Base-by-base conservation (phyloP, 1,284 basidiomycete species). In the Apiotrichum siamense region DNA sequence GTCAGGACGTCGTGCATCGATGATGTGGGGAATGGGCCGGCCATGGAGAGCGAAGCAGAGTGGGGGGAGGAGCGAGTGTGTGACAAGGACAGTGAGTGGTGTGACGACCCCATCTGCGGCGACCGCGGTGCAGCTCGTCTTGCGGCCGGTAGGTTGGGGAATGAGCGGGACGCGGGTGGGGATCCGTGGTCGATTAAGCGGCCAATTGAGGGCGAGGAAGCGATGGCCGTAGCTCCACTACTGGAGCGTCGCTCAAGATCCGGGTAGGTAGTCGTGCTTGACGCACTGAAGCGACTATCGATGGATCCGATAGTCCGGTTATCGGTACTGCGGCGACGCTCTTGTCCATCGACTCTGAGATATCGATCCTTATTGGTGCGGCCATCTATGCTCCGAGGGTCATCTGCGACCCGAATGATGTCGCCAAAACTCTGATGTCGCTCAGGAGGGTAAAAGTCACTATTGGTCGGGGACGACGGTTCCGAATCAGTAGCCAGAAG, bases 1-100 rank as follows among this genome's bases (percentile, higher is more conserved):
- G 17, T 10, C 31, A 17, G 31, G 31, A 32, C 11, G 31, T 32
- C 11, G 31, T 10, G n/a, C n/a, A n/a, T n/a, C n/a, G n/a, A n/a
- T n/a, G n/a, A n/a, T n/a, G n/a, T n/a, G n/a, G 63, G 61, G 51
- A 62, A 65, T 0, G 63, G 60, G 7, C 63, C 63, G 1, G 37
- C 3, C 38, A 41, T 41, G 18, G 29, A 32, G 24, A 35, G 12
- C 12, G 29, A 36, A 12, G 39, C 27, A 10, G 46, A 23, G 11
- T 13, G 29, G 15, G 24, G 13, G 4, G 31, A 41, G 12, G n/a
- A n/a, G n/a, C n/a, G n/a, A n/a, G n/a, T n/a, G 21, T 33, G 2
- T 10, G 13, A 13, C 25, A 25, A 31, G 29, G 33, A 18, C 13
- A 21, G 17, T n/a, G 13, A 33, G 24, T 20, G 38, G 38, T 15